Percentiles rank a stretch among this genome's conserved stretches.
These are phyloP conservation scores for Phaeosphaeria sp. DNA, from an alignment of 2,329 filamentous ascomycete genomes.

Conservation along the genomic window DNA sequence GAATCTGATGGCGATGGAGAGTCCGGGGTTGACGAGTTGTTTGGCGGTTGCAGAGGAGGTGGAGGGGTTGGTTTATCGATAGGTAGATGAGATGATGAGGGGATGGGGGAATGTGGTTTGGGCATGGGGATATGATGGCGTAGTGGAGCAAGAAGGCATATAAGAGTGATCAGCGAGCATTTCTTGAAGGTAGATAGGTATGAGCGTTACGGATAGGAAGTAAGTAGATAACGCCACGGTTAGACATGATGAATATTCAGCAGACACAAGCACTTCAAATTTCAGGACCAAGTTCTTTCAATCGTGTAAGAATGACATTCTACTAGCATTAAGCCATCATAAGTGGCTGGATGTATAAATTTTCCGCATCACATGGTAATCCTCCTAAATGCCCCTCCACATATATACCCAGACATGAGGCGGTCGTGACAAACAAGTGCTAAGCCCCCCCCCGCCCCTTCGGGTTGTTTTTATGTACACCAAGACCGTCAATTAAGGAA, in stretches of 20 bases:
- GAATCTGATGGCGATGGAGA: slow-evolving; percentile 92
- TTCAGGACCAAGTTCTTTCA: no score
- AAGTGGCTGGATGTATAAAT: background rate
- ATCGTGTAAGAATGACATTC: background rate
- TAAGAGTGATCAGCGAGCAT: no score
- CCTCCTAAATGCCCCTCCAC: background rate
- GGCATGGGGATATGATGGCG: no score
- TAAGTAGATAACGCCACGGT: no score
- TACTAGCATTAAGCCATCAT: background rate
- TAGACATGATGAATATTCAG: no score
- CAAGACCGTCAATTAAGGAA: background rate
- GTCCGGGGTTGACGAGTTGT: slow-evolving; percentile 85
- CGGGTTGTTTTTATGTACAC: background rate
- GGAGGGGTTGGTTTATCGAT: slow-evolving; percentile 59
- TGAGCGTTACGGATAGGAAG: no score
- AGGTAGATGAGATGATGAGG: no score
- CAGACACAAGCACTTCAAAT: no score
- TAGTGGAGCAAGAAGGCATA: no score
- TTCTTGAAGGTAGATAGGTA: no score
- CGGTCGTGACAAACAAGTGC: background rate
- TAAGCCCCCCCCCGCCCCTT: background rate
- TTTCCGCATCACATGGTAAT: background rate
- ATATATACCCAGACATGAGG: background rate
- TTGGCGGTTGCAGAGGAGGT: slow-evolving; percentile 87
- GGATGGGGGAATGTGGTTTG: no score